These are phyloP conservation scores for Coelastrella sp. DNA, from an alignment of 139 green algal species.

Conservation along the genomic window DNA sequence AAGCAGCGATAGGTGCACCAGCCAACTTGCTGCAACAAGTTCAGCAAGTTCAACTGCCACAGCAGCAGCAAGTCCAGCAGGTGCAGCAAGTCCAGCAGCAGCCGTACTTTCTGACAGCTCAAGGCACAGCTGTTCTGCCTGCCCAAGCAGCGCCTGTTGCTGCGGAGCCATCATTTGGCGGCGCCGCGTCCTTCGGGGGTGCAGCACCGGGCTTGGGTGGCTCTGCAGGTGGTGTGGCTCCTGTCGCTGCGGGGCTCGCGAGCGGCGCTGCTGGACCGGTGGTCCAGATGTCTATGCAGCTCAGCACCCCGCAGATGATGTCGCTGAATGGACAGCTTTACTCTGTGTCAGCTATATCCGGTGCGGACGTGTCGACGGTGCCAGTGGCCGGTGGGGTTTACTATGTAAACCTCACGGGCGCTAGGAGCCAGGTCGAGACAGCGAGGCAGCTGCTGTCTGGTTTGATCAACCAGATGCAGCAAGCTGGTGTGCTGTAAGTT, in stretches of 20 bases:
- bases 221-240: background rate
- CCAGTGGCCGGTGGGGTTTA: constrained; percentile 12
- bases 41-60: background rate
- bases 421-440: constrained; percentile 21
- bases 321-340: constrained; percentile 5
- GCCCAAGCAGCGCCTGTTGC: background rate
- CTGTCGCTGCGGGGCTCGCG: background rate
- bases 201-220: background rate
- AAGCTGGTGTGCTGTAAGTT: background rate
- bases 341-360: constrained; percentile 18
- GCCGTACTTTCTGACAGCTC: background rate
- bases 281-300: constrained; percentile 18
- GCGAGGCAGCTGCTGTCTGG: constrained; percentile 28
- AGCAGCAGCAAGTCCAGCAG: constrained; percentile 20
- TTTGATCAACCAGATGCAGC: constrained; percentile 25
- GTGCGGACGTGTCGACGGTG: background rate
- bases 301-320: background rate
- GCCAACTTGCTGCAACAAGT: background rate
- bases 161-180: background rate
- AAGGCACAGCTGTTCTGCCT: background rate
- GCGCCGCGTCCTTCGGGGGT: background rate
- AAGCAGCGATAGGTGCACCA: background rate
- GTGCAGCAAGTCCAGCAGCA: constrained; percentile 21
- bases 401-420: constrained; percentile 20
- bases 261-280: background rate